Base-by-base conservation (phyloP, 2,329 filamentous ascomycete genomes). In the Colletotrichum liriopes region DNA sequence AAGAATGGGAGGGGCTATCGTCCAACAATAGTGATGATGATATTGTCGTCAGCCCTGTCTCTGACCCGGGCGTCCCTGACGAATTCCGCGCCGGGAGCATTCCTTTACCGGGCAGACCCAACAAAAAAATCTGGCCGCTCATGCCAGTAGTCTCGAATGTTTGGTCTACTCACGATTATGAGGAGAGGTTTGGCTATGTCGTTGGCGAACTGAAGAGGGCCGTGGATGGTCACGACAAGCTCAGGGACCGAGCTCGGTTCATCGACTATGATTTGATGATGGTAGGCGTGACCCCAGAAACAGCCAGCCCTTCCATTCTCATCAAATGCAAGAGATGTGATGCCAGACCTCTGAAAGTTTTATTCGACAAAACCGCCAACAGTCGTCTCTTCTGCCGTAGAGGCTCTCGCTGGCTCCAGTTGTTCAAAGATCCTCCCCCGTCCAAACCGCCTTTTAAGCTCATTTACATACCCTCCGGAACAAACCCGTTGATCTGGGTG, bases 211-310 rank as follows among this genome's bases (percentile, higher is more conserved):
- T 62, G 9, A 62, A 47, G 16, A 51, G 16, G 16, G 45, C 43
- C 18, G 59, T 62, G 3, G 59, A 51, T 23, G 12, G 12, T 2
- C 26, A 52, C 12, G 16, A 32, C 14, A 43, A 26, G 14, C 45
- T 62, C 20, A 18, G 45, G 2, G 14, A 39, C 11, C 18, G 20
- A n/a, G 29, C 59, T 18, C 59, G 32, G 20, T 51, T 51, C 32
- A 62, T 62, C 29, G 45, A 51, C 43, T 62, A 62, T n/a, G 45
- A 62, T 8, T 39, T 51, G 12, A 39, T 20, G 20, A 62, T 52
- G 59, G 59, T 51, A 1, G 59, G 59, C 1, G 4, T 16, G 5
- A 62, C 59, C 2, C 29, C 3, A 12, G 18, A 51, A 16, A 39
- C 16, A 23, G 59, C 59, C 11, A 51, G 9, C 29, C 59, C 59